Evolutionary conservation across 73 alveolate genomes (phyloP).

Genomic region (Stentor roeselii): DNA sequence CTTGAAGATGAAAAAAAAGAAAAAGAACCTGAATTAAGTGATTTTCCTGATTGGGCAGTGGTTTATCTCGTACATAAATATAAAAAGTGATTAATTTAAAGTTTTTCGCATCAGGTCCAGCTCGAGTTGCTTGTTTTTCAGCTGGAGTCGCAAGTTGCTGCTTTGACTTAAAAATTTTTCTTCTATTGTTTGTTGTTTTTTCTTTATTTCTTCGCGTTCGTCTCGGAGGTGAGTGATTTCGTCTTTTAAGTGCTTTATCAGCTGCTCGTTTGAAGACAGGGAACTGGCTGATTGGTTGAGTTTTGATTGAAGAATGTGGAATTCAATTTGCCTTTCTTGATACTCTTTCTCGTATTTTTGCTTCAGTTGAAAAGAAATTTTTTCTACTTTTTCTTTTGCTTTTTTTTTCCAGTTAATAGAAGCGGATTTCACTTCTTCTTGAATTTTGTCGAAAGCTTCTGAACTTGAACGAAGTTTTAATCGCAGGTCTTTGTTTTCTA

Average conservation of each 20-base stretch:
- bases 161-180: neutral
- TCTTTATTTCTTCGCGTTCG: neutral
- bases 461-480: neutral
- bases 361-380: neutral
- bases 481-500: neutral
- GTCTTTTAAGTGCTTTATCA: neutral
- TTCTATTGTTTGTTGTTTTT: neutral
- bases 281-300: neutral
- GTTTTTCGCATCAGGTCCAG: neutral
- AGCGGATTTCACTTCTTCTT: neutral
- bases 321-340: neutral
- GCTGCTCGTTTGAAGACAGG: neutral
- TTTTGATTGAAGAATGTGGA: too few relatives aligned
- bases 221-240: neutral
- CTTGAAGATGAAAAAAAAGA: too few relatives aligned
- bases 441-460: constrained; percentile 15
- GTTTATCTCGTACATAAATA: too few relatives aligned
- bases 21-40: too few relatives aligned
- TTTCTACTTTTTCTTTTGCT: neutral
- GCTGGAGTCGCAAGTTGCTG: neutral
- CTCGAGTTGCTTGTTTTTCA: neutral
- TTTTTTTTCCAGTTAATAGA: neutral
- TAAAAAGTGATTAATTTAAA: too few relatives aligned
- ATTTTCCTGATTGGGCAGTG: too few relatives aligned
- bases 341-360: neutral